phyloP scores from a whole-genome alignment of 257 asterid species.

The Jacaranda copaia region DNA sequence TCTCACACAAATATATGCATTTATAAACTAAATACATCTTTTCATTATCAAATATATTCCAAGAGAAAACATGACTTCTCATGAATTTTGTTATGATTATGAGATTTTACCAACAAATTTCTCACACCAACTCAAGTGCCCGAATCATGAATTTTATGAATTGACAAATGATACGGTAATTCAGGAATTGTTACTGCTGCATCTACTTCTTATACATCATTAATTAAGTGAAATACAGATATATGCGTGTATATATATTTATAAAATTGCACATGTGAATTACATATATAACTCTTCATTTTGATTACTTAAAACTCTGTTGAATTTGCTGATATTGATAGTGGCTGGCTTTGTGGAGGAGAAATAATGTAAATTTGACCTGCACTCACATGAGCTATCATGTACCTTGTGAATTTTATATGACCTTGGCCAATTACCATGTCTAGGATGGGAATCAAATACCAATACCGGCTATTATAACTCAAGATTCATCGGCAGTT shows the following conservation, averaged over 20 bases:
- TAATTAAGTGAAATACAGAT: background rate
- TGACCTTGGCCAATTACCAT: conserved; percentile 33
- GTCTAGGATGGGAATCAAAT: conserved; percentile 63
- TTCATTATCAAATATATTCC: background rate
- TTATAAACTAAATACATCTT: background rate
- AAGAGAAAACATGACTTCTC: background rate
- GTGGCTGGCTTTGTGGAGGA: background rate
- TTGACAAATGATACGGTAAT: background rate
- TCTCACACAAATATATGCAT: background rate
- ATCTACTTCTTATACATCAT: background rate
- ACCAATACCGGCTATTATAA: conserved; percentile 44
- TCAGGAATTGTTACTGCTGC: background rate
- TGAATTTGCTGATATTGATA: background rate
- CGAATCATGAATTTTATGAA: background rate
- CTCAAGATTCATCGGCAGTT: conserved; percentile 43
- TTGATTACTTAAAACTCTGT: background rate
- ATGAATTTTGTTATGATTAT: no score
- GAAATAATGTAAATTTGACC: background rate
- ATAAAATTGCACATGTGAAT: no score
- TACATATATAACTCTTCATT: background rate
- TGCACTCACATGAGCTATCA: conserved; percentile 3
- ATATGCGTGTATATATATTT: no score
- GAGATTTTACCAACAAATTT: background rate
- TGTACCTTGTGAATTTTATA: conserved; percentile 5
- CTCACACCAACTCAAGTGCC: background rate